Conservation (phyloP, 768 basidiomycete species). For the Mycena crocata region DNA sequence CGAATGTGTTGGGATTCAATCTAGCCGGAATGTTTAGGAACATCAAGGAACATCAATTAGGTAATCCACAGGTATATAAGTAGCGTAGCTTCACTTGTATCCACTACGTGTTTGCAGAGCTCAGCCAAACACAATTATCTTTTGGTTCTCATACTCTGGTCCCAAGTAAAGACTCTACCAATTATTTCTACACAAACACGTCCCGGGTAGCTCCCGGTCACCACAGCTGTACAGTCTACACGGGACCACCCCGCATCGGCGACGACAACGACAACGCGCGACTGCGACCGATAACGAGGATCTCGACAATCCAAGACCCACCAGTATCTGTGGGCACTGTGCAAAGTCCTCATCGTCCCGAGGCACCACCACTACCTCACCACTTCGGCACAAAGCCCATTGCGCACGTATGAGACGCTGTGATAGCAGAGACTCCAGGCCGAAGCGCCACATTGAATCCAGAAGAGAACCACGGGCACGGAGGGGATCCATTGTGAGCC, state of each 20-base stretch:
- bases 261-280: not conserved
- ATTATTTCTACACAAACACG: no score
- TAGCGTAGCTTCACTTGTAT: no score
- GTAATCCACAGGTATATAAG: no score
- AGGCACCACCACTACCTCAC: not conserved
- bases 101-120: no score
- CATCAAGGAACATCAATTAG: no score
- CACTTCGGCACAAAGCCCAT: not conserved
- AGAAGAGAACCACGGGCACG: not conserved
- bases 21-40: no score
- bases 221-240: constrained; percentile 3
- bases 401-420: not conserved
- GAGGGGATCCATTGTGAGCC: not conserved
- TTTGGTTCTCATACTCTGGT: no score
- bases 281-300: no score
- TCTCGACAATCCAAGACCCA: not conserved
- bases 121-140: no score
- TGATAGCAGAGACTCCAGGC: not conserved
- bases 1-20: no score
- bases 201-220: constrained; percentile 4
- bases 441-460: not conserved
- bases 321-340: not conserved
- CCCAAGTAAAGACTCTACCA: no score
- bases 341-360: constrained; percentile 4
- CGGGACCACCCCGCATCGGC: constrained; percentile 1